Evolutionary conservation across 768 basidiomycete species (phyloP), one percentile per base, ranked within the genome.

Genomic region (Boletus barrowsii): DNA sequence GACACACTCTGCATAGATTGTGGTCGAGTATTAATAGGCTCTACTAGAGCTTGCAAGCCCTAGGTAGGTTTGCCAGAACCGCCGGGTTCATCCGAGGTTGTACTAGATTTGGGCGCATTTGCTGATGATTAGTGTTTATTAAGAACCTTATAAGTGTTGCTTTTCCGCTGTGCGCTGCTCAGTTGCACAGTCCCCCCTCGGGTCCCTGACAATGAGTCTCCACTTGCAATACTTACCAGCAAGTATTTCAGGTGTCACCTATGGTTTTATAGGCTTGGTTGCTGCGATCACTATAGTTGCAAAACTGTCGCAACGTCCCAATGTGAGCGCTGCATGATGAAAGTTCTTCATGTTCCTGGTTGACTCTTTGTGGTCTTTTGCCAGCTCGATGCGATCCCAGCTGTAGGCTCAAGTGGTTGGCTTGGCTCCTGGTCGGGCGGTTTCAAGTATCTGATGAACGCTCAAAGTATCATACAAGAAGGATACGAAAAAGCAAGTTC

Each of bases 401-500:
- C 44, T 5, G 43, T 40, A 11, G 43, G 43, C 2, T 22, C 37
- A 2, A 20, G n/a, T 9, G 18, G 37, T 24, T 45, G 36, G 15
- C 13, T 39, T 20, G 36, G 43, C 14, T 45, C 51, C 15, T 45
- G 39, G 45, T n/a, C 39, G 29, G 22, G 32, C 5, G 39, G 30
- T 24, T 24, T 41, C 29, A 41, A 18, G 30, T 41, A n/a, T 15
- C 17, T 68, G 4, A 36, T 22, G 20, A 47, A 64, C 18, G 60
- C 48, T 13, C 14, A 39, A 4, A 54, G 62, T 4, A 36, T 73
- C 29, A 26, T 74, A 5, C 66, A 60, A 36, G 61, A 72, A 49
- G 73, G 73, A 1, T 73, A 72, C 36, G 52, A 59, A 9, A 69
- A 67, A 61, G 73, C 64, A 42, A 15, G 59, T 62, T 14, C 33